Evolutionary conservation across 331 rosid species (phyloP).

Genomic region (Pyracantha coccinea): DNA sequence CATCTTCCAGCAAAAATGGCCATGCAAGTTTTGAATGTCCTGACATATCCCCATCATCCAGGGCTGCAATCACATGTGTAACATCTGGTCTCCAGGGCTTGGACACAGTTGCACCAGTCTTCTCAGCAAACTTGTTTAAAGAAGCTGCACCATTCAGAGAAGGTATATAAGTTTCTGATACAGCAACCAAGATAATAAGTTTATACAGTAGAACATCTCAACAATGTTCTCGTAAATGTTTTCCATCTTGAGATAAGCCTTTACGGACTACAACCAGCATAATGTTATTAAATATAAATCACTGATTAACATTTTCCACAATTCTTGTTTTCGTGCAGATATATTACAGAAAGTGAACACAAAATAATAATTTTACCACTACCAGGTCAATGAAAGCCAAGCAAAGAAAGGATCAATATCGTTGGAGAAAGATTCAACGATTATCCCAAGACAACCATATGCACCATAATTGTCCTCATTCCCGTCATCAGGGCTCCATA

Average conservation of each 20-base stretch:
- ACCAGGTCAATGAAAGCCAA: background rate
- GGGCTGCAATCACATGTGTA: conserved; percentile 79
- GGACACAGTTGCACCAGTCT: conserved; percentile 50
- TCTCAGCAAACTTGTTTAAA: conserved; percentile 48
- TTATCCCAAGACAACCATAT: conserved; percentile 9
- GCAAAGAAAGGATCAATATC: background rate
- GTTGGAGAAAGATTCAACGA: background rate
- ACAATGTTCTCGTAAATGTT: background rate
- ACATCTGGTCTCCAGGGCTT: conserved; percentile 72
- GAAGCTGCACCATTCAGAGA: conserved; percentile 33
- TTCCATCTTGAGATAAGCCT: background rate
- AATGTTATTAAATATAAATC: background rate
- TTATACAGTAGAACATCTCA: background rate
- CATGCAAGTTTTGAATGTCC: conserved; percentile 79
- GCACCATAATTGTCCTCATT: conserved; percentile 24
- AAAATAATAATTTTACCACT: background rate
- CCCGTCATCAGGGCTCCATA: conserved; percentile 53
- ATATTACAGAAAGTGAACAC: background rate
- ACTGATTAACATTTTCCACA: background rate
- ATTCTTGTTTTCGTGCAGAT: background rate
- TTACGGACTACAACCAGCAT: background rate
- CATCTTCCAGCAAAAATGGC: conserved; percentile 77
- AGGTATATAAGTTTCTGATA: background rate
- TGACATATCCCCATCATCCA: conserved; percentile 67
- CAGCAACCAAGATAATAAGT: background rate